Percentiles rank a stretch among this genome's conserved stretches.
Evolutionary conservation across 2,329 filamentous ascomycete genomes (phyloP).

Genomic region (Aspergillus terreus): DNA sequence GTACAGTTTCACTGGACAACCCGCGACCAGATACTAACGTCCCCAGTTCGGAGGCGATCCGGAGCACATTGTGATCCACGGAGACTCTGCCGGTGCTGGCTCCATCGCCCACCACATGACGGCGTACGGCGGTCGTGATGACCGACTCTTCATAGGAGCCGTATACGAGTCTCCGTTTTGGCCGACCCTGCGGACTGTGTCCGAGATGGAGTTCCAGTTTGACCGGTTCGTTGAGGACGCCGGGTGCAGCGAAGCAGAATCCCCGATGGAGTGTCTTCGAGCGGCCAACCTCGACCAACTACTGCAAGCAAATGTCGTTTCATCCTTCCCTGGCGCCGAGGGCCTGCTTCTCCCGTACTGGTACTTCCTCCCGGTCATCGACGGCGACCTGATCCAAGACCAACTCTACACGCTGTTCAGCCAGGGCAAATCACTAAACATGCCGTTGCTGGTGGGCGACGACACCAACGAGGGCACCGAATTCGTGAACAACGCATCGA

Average conservation of each 20-base stretch:
- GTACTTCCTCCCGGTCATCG: conserved; percentile 55
- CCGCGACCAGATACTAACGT: background rate
- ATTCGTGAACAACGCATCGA: conserved; percentile 48
- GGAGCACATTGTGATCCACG: conserved; percentile 57
- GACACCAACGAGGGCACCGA: conserved; percentile 43
- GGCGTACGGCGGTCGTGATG: conserved; percentile 49
- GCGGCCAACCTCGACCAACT: conserved; percentile 38
- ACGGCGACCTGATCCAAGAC: conserved; percentile 51
- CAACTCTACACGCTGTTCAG: conserved; percentile 49
- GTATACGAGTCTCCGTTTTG: conserved; percentile 50
- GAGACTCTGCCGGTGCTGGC: conserved; percentile 59
- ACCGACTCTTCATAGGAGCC: conserved; percentile 46
- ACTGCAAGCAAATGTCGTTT: conserved; percentile 38
- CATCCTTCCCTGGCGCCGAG: conserved; percentile 40
- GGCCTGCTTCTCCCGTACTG: conserved; percentile 40
- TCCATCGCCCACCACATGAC: conserved; percentile 54
- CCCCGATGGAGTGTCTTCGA: conserved; percentile 46
- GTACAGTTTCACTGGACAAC: conserved; percentile 1
- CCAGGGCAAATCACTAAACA: conserved; percentile 50
- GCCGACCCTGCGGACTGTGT: conserved; percentile 43
- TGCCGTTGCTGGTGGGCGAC: conserved; percentile 52
- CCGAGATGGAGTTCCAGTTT: conserved; percentile 47
- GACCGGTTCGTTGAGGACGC: conserved; percentile 43
- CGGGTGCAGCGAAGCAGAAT: conserved; percentile 35
- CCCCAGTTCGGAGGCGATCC: conserved; percentile 58